Base-by-base conservation (phyloP, 768 basidiomycete species). In the Tulasnella sp. region DNA sequence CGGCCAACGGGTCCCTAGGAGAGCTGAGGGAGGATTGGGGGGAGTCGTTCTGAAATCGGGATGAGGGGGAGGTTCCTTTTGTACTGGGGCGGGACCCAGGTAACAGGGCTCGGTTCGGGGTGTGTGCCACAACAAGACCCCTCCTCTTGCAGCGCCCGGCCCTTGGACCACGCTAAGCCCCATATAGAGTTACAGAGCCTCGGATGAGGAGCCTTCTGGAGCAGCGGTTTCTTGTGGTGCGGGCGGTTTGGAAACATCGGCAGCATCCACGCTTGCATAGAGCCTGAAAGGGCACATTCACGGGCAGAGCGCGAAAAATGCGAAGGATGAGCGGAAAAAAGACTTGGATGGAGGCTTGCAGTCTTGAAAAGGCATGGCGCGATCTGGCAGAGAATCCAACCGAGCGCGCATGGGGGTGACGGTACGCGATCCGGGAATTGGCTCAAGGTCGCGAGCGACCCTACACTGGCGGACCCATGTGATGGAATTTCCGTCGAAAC, bases 31-130 rank as follows among this genome's bases (percentile, higher is more conserved):
- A 52, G 69, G 69, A 52, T 9, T 52, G 44, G 47, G 47, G 41
- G 69, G 40, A 47, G 47, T 36, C 34, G 41, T 1, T 40, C n/a
- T 29, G 69, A 68, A 47, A 44, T 39, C 40, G 47, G 47, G 22
- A 70, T 34, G 44, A 52, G 35, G 16, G 69, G 41, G 69, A 19
- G 12, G 42, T 62, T 52, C 40, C 69, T 70, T 70, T 70, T 70
- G 69, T 70, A 70, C 69, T 70, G 12, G 11, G 52, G 47, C 22
- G 22, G 47, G 52, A 17, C 34, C 29, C 12, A 32, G 35, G 29
- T 22, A 40, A 40, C 47, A 34, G 69, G 42, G 34, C 69, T 44
- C 35, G 36, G 63, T 37, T 34, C 63, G 34, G n/a, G n/a, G n/a
- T n/a, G 35, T 65, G 39, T 22, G 35, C 64, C 64, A 65, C 34